A percentile compares a stretch with the other conserved stretches of the same genome.
phyloP scores from a whole-genome alignment of 1,284 basidiomycete species.

The Earliella scabrosa region DNA sequence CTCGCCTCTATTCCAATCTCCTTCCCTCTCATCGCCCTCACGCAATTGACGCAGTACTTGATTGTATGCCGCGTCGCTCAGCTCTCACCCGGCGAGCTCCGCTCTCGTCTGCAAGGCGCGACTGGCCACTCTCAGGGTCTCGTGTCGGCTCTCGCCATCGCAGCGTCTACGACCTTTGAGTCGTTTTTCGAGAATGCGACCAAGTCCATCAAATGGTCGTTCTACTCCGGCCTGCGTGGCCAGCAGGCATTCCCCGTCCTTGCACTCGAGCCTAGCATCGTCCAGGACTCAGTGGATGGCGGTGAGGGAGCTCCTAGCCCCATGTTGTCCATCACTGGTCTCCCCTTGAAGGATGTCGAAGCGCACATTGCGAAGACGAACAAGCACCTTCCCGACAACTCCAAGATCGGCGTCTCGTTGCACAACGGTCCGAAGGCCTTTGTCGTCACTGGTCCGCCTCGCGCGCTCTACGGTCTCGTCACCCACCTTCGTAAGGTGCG shows the following conservation, averaged over 20 bases:
- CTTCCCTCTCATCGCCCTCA: conserved; percentile 93
- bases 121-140: conserved; percentile 98
- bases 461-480: conserved; percentile 93
- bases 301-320: conserved; percentile 94
- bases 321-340: conserved; percentile 91
- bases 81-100: conserved; percentile 82
- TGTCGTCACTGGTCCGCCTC: conserved; percentile 92
- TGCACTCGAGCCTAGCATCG: conserved; percentile 86
- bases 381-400: conserved; percentile 79
- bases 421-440: conserved; percentile 92
- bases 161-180: conserved; percentile 80
- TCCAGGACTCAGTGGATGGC: conserved; percentile 88
- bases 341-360: conserved; percentile 80
- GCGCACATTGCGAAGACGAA: conserved; percentile 90
- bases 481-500: conserved; percentile 89
- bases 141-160: conserved; percentile 88
- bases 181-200: conserved; percentile 76
- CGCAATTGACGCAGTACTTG: conserved; percentile 94
- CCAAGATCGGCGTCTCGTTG: conserved; percentile 85
- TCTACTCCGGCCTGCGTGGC: conserved; percentile 92
- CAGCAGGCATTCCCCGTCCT: conserved; percentile 96
- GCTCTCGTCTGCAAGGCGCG: conserved; percentile 78
- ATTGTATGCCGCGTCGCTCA: conserved; percentile 77
- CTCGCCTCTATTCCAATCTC: conserved; percentile 95
- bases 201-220: conserved; percentile 91